Conservation (phyloP, 805 yeast genomes). For the Candida xyloterini region DNA sequence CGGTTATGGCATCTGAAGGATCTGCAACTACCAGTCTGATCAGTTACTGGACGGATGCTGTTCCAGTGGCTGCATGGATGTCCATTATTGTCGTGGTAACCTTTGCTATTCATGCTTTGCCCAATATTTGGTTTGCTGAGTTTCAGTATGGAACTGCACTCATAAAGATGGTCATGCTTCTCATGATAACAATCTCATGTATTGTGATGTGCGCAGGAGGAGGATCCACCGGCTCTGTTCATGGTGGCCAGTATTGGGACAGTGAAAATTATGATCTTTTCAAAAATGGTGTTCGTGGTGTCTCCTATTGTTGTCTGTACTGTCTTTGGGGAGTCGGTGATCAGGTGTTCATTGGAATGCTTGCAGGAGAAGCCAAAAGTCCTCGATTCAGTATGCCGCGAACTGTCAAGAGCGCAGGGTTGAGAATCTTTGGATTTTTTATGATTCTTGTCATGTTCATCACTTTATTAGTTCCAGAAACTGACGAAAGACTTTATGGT, state of each 20-base stretch:
- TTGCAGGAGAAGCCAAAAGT: conserved; percentile 13
- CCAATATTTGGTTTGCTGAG: conserved; percentile 13
- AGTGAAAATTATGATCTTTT: conserved; percentile 8
- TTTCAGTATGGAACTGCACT: conserved; percentile 11
- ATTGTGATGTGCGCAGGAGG: conserved; percentile 16
- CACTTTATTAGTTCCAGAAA: conserved; percentile 54
- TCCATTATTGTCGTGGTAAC: conserved; percentile 11
- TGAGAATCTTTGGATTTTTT: conserved; percentile 35
- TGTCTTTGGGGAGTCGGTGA: conserved; percentile 16
- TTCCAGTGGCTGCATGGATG: conserved; percentile 14
- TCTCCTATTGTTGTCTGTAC: conserved; percentile 11
- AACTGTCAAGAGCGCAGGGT: conserved; percentile 13
- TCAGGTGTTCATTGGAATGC: conserved; percentile 13
- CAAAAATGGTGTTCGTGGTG: conserved; percentile 13
- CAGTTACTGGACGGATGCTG: conserved; percentile 12
- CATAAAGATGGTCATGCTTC: conserved; percentile 9
- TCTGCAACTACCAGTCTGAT: conserved; percentile 12
- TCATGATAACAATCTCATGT: conserved; percentile 8
- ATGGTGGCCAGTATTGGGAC: conserved; percentile 13
- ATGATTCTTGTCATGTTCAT: conserved; percentile 45
- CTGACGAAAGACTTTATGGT: conserved; percentile 45
- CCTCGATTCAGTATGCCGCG: conserved; percentile 15
- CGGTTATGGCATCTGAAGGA: conserved; percentile 15
- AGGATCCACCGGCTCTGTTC: conserved; percentile 11
- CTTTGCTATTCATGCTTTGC: conserved; percentile 10